These are phyloP conservation scores for Glarea lozoyensis DNA, from an alignment of 495 filamentous ascomycete genomes.

Conservation along the genomic window DNA sequence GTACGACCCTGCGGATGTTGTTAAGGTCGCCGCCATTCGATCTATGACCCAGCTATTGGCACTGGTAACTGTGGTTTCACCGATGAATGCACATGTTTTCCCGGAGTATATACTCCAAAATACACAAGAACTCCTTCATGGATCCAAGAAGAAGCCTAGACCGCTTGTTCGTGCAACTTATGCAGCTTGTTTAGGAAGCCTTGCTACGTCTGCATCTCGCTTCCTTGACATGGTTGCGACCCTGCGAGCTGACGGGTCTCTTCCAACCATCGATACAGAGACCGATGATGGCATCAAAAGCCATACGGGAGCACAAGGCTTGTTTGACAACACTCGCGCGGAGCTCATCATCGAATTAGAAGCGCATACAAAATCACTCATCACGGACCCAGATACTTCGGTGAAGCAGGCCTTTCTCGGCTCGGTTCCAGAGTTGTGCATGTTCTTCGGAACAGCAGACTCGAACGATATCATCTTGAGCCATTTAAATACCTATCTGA, in stretches of 20 bases:
- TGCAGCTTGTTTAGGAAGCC: constrained; percentile 81
- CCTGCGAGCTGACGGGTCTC: constrained; percentile 72
- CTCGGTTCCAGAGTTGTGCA: constrained; percentile 84
- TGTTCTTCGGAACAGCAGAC: constrained; percentile 85
- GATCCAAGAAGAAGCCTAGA: constrained; percentile 44
- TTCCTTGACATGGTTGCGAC: constrained; percentile 90
- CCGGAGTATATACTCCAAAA: constrained; percentile 89
- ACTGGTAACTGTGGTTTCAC: constrained; percentile 78
- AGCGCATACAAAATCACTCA: constrained; percentile 73
- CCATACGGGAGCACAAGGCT: constrained; percentile 57
- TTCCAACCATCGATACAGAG: constrained; percentile 70
- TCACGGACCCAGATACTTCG: constrained; percentile 80
- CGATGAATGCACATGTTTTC: constrained; percentile 91
- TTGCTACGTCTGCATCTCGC: constrained; percentile 79
- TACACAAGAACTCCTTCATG: constrained; percentile 60
- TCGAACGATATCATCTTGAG: constrained; percentile 91
- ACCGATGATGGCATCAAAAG: constrained; percentile 58
- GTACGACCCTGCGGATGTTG: constrained; percentile 70
- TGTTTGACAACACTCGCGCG: constrained; percentile 73
- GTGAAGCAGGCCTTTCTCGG: constrained; percentile 90
- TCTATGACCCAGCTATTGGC: constrained; percentile 82
- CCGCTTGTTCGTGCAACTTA: constrained; percentile 78
- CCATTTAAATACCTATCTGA: constrained; percentile 95
- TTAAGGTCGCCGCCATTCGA: constrained; percentile 76
- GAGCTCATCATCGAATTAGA: constrained; percentile 78